Evolutionary conservation across 306 rosid genomes (phyloP).

Genomic region (Myrica gale): DNA sequence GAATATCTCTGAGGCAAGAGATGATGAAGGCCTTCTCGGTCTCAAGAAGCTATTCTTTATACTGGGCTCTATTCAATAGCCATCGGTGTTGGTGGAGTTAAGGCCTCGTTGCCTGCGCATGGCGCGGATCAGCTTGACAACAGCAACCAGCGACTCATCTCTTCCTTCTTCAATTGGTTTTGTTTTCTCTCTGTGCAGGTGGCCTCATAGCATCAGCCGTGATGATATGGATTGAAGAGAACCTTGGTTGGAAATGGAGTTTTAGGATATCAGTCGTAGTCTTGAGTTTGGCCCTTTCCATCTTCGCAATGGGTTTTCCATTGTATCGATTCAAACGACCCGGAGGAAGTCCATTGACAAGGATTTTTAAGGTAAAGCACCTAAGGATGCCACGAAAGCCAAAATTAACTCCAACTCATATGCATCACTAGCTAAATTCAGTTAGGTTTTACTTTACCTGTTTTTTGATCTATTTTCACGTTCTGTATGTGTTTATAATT

Average conservation of each 20-base stretch:
- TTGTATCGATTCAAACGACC: constrained; percentile 35
- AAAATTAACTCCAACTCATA: too few species aligned
- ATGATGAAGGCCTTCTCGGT: constrained; percentile 10
- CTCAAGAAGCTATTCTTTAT: constrained; percentile 28
- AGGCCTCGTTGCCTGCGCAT: constrained; percentile 38
- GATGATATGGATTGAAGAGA: constrained; percentile 44
- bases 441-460: too few species aligned
- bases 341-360: constrained; percentile 31
- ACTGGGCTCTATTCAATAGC: constrained; percentile 36
- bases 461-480: too few species aligned
- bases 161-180: constrained; percentile 47
- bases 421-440: too few species aligned
- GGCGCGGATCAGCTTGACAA: constrained; percentile 47
- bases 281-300: constrained; percentile 17
- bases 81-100: constrained; percentile 34
- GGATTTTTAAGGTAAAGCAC: constrained; percentile 30
- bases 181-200: constrained; percentile 30
- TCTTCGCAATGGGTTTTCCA: constrained; percentile 28
- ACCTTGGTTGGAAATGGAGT: constrained; percentile 35
- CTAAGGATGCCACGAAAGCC: too few species aligned
- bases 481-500: too few species aligned
- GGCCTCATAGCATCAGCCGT: constrained; percentile 30
- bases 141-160: constrained; percentile 28
- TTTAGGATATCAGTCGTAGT: constrained; percentile 21
- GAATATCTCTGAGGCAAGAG: too few species aligned